phyloP scores from a whole-genome alignment of 306 rosid species.

The Medicago lupulina region DNA sequence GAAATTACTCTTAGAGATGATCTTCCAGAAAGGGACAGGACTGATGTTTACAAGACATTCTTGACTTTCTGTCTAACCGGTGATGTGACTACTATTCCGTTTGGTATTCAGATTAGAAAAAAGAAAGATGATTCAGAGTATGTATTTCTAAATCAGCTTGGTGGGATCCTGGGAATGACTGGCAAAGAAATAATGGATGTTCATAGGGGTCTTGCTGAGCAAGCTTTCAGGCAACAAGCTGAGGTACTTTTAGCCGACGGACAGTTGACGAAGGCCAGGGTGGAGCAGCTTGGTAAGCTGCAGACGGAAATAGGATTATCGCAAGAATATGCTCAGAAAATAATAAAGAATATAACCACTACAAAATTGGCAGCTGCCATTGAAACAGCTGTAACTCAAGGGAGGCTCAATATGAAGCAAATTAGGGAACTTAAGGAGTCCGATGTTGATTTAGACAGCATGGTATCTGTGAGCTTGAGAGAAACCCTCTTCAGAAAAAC shows the following conservation, averaged over 20 bases:
- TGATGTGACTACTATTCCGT: slow-evolving; percentile 77
- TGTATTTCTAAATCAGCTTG: slow-evolving; percentile 80
- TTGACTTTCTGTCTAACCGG: slow-evolving; percentile 86
- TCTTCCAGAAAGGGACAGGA: slow-evolving; percentile 82
- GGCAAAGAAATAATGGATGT: slow-evolving; percentile 78
- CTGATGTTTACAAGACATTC: slow-evolving; percentile 91
- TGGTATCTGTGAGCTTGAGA: slow-evolving; percentile 83
- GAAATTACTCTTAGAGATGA: slow-evolving; percentile 94
- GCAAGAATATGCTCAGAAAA: slow-evolving; percentile 88
- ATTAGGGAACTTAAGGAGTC: slow-evolving; percentile 96
- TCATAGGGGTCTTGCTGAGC: slow-evolving; percentile 87
- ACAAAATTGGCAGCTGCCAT: slow-evolving; percentile 95
- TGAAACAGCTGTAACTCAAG: slow-evolving; percentile 91
- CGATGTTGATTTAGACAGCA: slow-evolving; percentile 81
- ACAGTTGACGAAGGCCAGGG: slow-evolving; percentile 85
- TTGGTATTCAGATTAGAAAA: slow-evolving; percentile 80
- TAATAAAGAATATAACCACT: slow-evolving; percentile 89
- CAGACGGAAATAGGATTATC: slow-evolving; percentile 93
- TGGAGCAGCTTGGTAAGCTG: slow-evolving; percentile 80
- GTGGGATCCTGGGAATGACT: slow-evolving; percentile 84
- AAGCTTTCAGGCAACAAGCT: slow-evolving; percentile 93
- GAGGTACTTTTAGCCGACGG: slow-evolving; percentile 98
- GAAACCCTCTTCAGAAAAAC: slow-evolving; percentile 91
- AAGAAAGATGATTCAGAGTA: slow-evolving; percentile 93
- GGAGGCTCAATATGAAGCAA: slow-evolving; percentile 86